Base-by-base conservation (phyloP, 805 yeast species). In the Nakazawaea sp. region DNA sequence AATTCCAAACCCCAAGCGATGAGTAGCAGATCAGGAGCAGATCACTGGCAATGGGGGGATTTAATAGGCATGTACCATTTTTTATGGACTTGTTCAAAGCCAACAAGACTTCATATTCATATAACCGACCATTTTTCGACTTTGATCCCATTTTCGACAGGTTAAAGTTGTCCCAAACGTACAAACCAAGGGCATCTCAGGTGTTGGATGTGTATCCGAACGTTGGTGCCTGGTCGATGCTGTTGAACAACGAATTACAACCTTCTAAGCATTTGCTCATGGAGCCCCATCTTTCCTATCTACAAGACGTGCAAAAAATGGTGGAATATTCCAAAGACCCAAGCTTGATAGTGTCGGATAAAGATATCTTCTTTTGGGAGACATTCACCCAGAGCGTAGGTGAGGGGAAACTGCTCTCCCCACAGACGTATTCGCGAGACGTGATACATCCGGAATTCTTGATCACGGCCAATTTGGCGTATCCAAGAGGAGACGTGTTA, bases 301-400 rank as follows among this genome's bases (percentile, higher is more conserved):
- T 8, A 10, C 28, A 33, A 12, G 24, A 18, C 4, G 15, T 42
- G 16, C 8, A 23, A 12, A 26, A 28, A 13, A 27, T 36, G 30
- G 24, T 35, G 13, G 36, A 26, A 4, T 15, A 35, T 6, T 17
- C 30, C 10, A 24, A 12, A 6, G 27, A 30, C n/a, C 20, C 17
- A 18, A 64, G 63, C 32, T 61, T 66, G 37, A 48, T 52, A 20
- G 51, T 58, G 27, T 54, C 50, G 27, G 45, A 52, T 1, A 50
- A 52, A 27, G 79, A 80, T 49, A 89, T 92, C 4, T 82, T 70
- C 52, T 58, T 71, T 12, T 86, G 95, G 95, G 56, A 57, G 4
- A 64, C 87, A 1, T 86, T 68, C 48, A 53, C 59, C 3, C 55
- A 63, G 1, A 41, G 81, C n/a, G 60, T 75, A 7, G 61, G 70